Conservation (phyloP, 2,329 filamentous ascomycete species). For the Nemania bipapillata region DNA sequence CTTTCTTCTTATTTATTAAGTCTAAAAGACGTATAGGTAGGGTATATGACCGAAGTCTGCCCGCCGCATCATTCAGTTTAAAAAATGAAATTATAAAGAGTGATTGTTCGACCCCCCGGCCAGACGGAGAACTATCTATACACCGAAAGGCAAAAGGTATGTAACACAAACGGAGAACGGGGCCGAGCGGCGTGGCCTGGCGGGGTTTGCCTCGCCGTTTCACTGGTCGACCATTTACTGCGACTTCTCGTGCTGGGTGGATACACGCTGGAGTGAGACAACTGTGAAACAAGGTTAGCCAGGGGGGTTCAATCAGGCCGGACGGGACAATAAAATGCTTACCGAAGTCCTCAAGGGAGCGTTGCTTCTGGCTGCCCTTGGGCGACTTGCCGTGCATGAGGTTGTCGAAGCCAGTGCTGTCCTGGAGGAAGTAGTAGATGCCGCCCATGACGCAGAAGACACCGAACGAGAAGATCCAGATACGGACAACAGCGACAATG, state of each 20-base stretch:
- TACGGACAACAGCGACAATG: slow-evolving; percentile 85
- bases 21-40: slow-evolving; percentile 49
- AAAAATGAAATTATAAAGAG: slow-evolving; percentile 50
- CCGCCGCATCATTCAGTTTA: slow-evolving; percentile 52
- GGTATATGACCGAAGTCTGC: slow-evolving; percentile 51
- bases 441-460: slow-evolving; percentile 83
- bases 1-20: slow-evolving; percentile 51
- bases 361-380: slow-evolving; percentile 84
- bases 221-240: slow-evolving; percentile 61
- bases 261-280: slow-evolving; percentile 88
- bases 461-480: slow-evolving; percentile 92
- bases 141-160: slow-evolving; percentile 48
- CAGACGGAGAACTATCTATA: slow-evolving; percentile 45
- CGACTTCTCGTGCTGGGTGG: slow-evolving; percentile 90
- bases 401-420: slow-evolving; percentile 85
- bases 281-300: slow-evolving; percentile 64
- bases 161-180: slow-evolving; percentile 44
- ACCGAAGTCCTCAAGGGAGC: slow-evolving; percentile 89
- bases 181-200: slow-evolving; percentile 42
- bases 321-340: slow-evolving; percentile 57
- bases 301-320: slow-evolving; percentile 4
- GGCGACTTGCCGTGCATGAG: slow-evolving; percentile 90
- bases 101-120: slow-evolving; percentile 44
- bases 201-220: slow-evolving; percentile 37
- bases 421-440: slow-evolving; percentile 82